These are phyloP conservation scores for Lipomyces japonicus DNA, from an alignment of 805 yeast species.

Conservation along the genomic window DNA sequence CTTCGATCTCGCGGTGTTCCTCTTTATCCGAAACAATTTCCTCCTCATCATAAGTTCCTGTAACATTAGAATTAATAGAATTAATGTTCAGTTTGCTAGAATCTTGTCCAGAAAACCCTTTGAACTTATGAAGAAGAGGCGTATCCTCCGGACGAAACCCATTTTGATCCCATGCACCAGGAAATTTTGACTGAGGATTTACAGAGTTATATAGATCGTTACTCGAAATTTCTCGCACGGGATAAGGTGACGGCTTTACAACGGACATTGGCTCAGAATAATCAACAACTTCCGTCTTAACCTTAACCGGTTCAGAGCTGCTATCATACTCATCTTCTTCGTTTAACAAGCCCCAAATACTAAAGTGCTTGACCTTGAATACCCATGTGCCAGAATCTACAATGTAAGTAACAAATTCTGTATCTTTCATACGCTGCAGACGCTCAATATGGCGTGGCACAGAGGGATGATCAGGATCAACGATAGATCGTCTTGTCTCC, in stretches of 20 bases:
- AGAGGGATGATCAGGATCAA: slow-evolving; percentile 70
- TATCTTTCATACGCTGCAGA: slow-evolving; percentile 55
- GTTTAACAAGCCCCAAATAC: slow-evolving; percentile 86
- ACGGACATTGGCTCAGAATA: slow-evolving; percentile 7
- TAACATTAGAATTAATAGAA: not conserved
- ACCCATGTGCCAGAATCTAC: slow-evolving; percentile 53
- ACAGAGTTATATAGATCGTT: slow-evolving; percentile 3
- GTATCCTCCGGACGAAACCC: slow-evolving; percentile 7
- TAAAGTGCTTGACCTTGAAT: slow-evolving; percentile 64
- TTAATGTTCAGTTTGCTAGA: not conserved
- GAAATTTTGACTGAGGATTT: not conserved
- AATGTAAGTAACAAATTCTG: slow-evolving; percentile 72
- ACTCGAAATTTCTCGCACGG: slow-evolving; percentile 1
- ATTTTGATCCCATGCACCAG: not conserved
- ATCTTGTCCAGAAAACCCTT: slow-evolving; percentile 7
- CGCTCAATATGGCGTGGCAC: slow-evolving; percentile 65
- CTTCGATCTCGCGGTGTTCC: slow-evolving; percentile 3
- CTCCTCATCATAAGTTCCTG: slow-evolving; percentile 4
- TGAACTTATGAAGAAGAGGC: slow-evolving; percentile 9
- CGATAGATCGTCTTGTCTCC: slow-evolving; percentile 66
- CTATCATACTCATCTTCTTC: slow-evolving; percentile 55
- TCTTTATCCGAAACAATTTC: slow-evolving; percentile 4
- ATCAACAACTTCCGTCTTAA: not conserved
- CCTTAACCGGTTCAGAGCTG: slow-evolving; percentile 36
- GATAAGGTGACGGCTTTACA: slow-evolving; percentile 27